These are phyloP conservation scores for Stachybotrys chartarum DNA, from an alignment of 2,329 filamentous ascomycete species.

Conservation along the genomic window DNA sequence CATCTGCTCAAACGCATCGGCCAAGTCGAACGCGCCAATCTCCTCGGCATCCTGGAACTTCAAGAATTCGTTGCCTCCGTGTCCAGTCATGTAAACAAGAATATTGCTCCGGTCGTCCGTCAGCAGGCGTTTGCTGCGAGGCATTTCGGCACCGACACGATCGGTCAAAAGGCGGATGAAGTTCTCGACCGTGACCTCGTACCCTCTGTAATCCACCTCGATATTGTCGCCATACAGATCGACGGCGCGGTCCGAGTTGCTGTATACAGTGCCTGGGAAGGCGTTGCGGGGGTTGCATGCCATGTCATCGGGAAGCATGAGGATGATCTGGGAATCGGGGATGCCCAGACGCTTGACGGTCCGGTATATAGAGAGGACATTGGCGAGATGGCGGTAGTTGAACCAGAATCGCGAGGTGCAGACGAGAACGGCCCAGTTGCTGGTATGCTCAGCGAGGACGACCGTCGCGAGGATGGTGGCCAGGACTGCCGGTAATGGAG, in stretches of 20 bases:
- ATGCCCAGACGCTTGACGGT: constrained; percentile 97
- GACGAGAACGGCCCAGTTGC: constrained; percentile 98
- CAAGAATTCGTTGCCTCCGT: constrained; percentile 94
- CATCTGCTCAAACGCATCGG: constrained; percentile 98
- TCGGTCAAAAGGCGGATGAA: constrained; percentile 95
- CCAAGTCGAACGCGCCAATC: constrained; percentile 91
- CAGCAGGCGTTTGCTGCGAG: constrained; percentile 83
- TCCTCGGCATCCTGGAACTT: constrained; percentile 99
- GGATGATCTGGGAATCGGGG: constrained; percentile 96
- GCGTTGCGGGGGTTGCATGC: constrained; percentile 98
- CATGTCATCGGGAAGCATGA: constrained; percentile 99
- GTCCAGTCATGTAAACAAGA: constrained; percentile 97
- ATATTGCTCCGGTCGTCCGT: constrained; percentile 97
- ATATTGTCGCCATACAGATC: constrained; percentile 98
- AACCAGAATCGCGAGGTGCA: constrained; percentile 99
- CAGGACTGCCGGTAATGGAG: constrained; percentile 41
- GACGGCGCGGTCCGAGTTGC: constrained; percentile 90
- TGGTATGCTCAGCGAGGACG: constrained; percentile 72
- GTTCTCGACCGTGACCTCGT: constrained; percentile 98
- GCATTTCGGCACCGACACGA: constrained; percentile 88
- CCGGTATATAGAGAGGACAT: constrained; percentile 93
- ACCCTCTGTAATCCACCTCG: constrained; percentile 95
- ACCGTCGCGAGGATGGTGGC: constrained; percentile 38
- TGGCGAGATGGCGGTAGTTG: constrained; percentile 97
- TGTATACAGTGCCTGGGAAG: constrained; percentile 96